Evolutionary conservation across 2,329 filamentous ascomycete species (phyloP), one percentile per base, ranked within the genome.

Genomic region (Venturia asperata): DNA sequence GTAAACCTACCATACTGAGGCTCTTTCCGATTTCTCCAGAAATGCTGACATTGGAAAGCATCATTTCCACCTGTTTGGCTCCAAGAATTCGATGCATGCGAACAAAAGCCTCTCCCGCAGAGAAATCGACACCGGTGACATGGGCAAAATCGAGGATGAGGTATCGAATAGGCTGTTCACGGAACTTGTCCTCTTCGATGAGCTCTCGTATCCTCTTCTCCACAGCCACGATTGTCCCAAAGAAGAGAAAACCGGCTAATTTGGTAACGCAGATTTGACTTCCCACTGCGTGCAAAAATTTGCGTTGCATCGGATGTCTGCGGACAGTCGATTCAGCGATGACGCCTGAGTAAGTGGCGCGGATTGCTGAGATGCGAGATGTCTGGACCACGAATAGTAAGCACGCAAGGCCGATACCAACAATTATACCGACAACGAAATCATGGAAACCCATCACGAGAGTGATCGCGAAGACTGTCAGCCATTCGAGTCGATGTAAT

Each of bases 391-490:
- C 91, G 68, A 96, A 89, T 58, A 91, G 93, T 30, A 95, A 83
- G 72, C 96, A 97, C 0, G 94, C 94, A 56, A 99, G 81, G 1
- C 96, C 82, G 64, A 99, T 96, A 5, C 94, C 94, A 39, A 96
- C 85, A 13, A 94, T 87, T 56, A 99, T 97, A 24, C 94, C 94
- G 37, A 92, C 86, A 4, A 99, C 94, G 73, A 99, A 99, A 76
- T 99, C 94, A 77, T 96, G 93, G 11, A 92, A 86, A 1, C 94
- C 94, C 94, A 99, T 99, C 47, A 96, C 91, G 24, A 97, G 79
- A 0, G 97, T 92, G 69, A 97, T 97, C 45, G 87, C 86, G 65
- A 96, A 79, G 58, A 96, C 87, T 7, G 94, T 99, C 42, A 94
- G 74, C 74, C 96, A 99, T 73, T 99, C 94, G 15, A 93, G 85